phyloP scores from a whole-genome alignment of 1,139 yeast species.

The Groenewaldozyma sp. region DNA sequence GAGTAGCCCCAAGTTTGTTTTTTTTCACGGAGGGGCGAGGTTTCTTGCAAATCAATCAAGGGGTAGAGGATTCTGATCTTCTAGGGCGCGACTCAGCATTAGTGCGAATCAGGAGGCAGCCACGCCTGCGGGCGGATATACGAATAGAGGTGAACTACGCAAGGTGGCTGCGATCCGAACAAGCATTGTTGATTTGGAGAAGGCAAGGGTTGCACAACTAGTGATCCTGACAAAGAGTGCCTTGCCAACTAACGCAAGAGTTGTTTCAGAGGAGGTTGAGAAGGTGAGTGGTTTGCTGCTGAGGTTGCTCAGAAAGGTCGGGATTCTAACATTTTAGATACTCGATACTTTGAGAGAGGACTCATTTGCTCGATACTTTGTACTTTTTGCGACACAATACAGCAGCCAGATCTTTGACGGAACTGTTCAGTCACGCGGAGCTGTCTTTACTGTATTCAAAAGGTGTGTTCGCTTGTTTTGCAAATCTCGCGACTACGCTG shows the following conservation, averaged over 20 bases:
- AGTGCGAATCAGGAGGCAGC: conserved; percentile 1
- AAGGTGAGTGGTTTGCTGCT: background rate
- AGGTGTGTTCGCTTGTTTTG: conserved; percentile 1
- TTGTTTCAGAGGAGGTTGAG: conserved; percentile 1
- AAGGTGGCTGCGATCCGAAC: conserved; percentile 1
- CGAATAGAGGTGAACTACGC: conserved; percentile 6
- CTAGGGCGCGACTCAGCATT: too few relatives aligned
- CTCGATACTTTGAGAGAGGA: background rate
- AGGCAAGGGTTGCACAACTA: background rate
- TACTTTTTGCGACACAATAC: background rate
- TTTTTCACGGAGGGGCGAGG: too few relatives aligned
- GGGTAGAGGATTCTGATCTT: too few relatives aligned
- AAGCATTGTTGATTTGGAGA: background rate
- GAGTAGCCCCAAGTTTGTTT: too few relatives aligned
- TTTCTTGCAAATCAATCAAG: too few relatives aligned
- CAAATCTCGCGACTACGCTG: background rate
- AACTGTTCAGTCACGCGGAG: background rate
- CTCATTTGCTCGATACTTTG: background rate
- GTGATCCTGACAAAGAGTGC: background rate
- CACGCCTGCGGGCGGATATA: conserved; percentile 12
- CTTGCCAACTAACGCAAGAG: background rate
- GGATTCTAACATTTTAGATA: too few relatives aligned
- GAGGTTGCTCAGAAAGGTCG: too few relatives aligned
- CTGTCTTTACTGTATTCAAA: background rate
- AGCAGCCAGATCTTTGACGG: background rate